Conservation (phyloP, 129 eudicot genomes). For the Flaveria sonorensis region DNA sequence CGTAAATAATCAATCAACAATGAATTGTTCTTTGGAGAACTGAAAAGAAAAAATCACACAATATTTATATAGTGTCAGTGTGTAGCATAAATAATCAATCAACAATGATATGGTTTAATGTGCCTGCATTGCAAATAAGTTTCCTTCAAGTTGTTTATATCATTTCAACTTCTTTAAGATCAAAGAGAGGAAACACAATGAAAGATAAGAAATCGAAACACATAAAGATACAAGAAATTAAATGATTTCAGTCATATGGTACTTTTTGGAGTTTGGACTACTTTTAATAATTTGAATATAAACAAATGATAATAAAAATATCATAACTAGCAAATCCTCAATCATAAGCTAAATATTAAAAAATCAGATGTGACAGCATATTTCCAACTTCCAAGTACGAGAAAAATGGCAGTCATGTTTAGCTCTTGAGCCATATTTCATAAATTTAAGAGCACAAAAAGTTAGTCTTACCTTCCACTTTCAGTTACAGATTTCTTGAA, state of each 20-base stretch:
- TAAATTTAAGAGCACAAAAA: background rate
- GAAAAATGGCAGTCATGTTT: background rate
- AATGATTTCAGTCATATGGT: background rate
- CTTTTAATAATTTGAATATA: background rate
- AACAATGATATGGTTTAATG: constrained; percentile 1
- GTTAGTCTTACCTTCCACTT: constrained; percentile 63
- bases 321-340: background rate
- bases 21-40: background rate
- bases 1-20: constrained; percentile 8
- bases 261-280: background rate
- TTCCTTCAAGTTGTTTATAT: background rate
- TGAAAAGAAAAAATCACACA: background rate
- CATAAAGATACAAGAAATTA: background rate
- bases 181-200: background rate
- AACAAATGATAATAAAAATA: background rate
- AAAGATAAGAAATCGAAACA: background rate
- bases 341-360: background rate
- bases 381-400: background rate
- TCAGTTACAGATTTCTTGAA: constrained; percentile 50
- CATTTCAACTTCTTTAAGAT: background rate
- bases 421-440: background rate
- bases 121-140: background rate
- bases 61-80: constrained; percentile 1
- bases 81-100: constrained; percentile 1
- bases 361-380: constrained; percentile 3